Percentiles rank a stretch among this genome's conserved stretches.
Conservation (phyloP, 768 basidiomycete species). For the Mycena belliarum region DNA sequence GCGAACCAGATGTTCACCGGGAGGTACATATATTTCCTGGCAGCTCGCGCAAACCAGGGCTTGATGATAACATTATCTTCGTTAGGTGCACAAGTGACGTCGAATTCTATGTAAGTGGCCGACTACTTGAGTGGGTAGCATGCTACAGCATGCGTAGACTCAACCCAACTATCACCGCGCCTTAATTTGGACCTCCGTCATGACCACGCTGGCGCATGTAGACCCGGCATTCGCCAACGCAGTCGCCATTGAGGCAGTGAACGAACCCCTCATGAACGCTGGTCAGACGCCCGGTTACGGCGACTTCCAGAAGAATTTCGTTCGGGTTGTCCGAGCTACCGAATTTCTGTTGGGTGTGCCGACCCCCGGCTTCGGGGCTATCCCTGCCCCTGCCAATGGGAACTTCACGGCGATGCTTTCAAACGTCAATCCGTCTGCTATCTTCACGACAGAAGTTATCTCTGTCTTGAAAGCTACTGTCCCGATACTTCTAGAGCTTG, state of each 20-base stretch:
- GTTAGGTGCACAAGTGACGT: constrained; percentile 65
- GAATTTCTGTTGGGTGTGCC: constrained; percentile 62
- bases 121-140: neutral
- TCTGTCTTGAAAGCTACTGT: constrained; percentile 36
- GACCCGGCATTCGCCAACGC: constrained; percentile 67
- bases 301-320: constrained; percentile 70
- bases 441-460: constrained; percentile 30
- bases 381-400: constrained; percentile 17
- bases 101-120: constrained; percentile 66
- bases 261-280: constrained; percentile 79
- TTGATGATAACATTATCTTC: too few relatives aligned
- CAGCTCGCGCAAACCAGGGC: too few relatives aligned
- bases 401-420: constrained; percentile 32
- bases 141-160: constrained; percentile 43
- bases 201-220: constrained; percentile 71
- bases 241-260: constrained; percentile 73
- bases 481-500: constrained; percentile 38
- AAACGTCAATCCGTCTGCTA: constrained; percentile 17
- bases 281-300: constrained; percentile 67
- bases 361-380: constrained; percentile 31
- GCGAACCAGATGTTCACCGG: constrained; percentile 69
- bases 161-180: constrained; percentile 74
- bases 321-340: constrained; percentile 63
- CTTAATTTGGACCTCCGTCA: constrained; percentile 78
- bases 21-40: constrained; percentile 43